These are phyloP conservation scores for Ascocoryne sarcoides DNA, from an alignment of 2,329 filamentous ascomycete genomes.

Conservation along the genomic window DNA sequence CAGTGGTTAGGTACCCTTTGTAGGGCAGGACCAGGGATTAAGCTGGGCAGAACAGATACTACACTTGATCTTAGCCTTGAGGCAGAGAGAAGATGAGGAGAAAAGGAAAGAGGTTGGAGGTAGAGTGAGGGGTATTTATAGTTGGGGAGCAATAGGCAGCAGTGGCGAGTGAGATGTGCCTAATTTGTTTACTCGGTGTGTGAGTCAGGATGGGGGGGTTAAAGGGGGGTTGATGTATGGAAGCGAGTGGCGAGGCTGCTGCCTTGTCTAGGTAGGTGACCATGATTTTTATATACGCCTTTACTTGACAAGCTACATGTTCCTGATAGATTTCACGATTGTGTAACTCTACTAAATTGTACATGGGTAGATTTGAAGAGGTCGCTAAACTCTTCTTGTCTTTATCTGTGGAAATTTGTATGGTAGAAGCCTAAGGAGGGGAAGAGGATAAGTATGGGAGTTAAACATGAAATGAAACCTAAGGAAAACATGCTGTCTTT, in stretches of 20 bases:
- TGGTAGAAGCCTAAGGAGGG: too few relatives aligned
- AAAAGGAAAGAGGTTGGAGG: constrained; percentile 7
- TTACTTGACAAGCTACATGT: too few relatives aligned
- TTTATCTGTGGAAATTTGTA: too few relatives aligned
- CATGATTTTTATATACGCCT: too few relatives aligned
- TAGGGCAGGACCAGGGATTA: constrained; percentile 46
- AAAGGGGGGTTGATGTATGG: neutral
- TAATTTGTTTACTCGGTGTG: neutral
- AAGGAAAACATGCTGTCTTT: too few relatives aligned
- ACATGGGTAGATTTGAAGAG: too few relatives aligned
- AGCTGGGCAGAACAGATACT: constrained; percentile 66
- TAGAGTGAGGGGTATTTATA: constrained; percentile 5
- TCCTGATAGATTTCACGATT: too few relatives aligned
- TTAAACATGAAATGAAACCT: too few relatives aligned
- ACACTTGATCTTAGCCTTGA: constrained; percentile 49
- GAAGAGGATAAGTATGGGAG: too few relatives aligned
- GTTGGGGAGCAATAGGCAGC: neutral
- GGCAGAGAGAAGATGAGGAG: constrained; percentile 36
- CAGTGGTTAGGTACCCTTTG: constrained; percentile 1
- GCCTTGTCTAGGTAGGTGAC: too few relatives aligned
- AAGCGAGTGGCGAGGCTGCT: neutral
- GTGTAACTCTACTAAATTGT: too few relatives aligned
- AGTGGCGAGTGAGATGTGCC: neutral
- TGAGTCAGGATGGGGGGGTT: neutral
- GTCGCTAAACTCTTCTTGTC: too few relatives aligned